Percentiles rank a stretch among this genome's conserved stretches.
Conservation (phyloP, 257 asterid species). For the Schizonepeta tenuifolia region DNA sequence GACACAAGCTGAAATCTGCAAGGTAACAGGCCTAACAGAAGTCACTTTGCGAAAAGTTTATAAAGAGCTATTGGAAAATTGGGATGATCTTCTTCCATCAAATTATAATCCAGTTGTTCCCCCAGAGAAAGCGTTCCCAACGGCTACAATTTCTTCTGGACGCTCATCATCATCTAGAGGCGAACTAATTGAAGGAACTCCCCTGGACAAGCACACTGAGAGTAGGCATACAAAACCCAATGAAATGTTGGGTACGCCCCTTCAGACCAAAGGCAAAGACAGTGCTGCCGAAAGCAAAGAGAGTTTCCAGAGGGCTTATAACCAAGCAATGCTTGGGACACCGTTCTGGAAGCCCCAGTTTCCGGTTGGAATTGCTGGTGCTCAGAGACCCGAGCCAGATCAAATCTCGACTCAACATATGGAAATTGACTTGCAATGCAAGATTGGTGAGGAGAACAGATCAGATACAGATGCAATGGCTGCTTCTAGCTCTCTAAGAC, state of each 20-base stretch:
- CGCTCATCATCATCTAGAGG: conserved; percentile 57
- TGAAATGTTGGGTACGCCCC: conserved; percentile 43
- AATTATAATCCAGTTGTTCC: conserved; percentile 90
- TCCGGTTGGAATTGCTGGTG: conserved; percentile 46
- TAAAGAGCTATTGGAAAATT: conserved; percentile 88
- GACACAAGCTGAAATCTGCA: conserved; percentile 97
- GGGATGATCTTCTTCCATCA: conserved; percentile 95
- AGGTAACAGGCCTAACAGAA: conserved; percentile 97
- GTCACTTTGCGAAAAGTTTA: conserved; percentile 95
- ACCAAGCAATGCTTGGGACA: conserved; percentile 44
- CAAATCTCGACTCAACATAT: conserved; percentile 48
- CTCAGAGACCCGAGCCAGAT: conserved; percentile 41
- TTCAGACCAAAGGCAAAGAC: conserved; percentile 49
- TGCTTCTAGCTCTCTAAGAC: conserved; percentile 40
- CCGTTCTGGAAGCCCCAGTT: conserved; percentile 58
- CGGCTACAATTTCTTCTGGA: conserved; percentile 74
- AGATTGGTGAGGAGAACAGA: conserved; percentile 47
- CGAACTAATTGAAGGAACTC: conserved; percentile 60
- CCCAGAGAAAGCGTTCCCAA: conserved; percentile 96
- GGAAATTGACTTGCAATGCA: conserved; percentile 62
- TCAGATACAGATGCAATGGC: conserved; percentile 37
- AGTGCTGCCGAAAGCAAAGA: conserved; percentile 48
- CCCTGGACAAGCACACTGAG: conserved; percentile 51
- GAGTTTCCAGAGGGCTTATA: conserved; percentile 39
- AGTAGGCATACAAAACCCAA: conserved; percentile 40